Conservation (phyloP, 106 monocot species). For the Platanthera guangdongensis region DNA sequence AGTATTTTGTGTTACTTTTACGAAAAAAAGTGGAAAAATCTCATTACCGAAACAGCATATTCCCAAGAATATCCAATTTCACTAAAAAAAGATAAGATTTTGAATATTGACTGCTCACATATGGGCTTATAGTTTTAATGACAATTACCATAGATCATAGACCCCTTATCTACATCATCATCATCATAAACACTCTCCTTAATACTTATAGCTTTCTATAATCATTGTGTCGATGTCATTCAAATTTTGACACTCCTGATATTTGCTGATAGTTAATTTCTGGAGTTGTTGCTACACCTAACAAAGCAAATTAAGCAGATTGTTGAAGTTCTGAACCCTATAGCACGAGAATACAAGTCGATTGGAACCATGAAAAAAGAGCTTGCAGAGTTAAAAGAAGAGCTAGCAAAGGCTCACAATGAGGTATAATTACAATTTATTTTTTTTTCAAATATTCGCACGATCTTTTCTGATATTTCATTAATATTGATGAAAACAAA, state of each 20-base stretch:
- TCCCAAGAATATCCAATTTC: neutral
- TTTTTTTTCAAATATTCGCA: neutral
- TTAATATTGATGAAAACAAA: neutral
- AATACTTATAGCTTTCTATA: too few species aligned
- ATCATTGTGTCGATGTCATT: too few species aligned
- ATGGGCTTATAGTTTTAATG: neutral
- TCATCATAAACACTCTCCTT: too few species aligned
- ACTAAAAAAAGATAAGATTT: neutral
- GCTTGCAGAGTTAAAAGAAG: conserved; percentile 76
- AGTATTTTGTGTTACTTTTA: neutral
- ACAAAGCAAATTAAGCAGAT: conserved; percentile 39
- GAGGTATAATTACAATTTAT: conserved; percentile 24
- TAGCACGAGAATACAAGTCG: conserved; percentile 85
- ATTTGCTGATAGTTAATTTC: neutral
- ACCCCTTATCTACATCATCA: neutral
- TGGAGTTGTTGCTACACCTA: neutral
- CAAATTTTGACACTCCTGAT: neutral
- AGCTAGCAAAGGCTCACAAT: conserved; percentile 63
- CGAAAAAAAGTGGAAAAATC: neutral
- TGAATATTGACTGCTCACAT: neutral
- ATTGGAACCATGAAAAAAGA: conserved; percentile 91
- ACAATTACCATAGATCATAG: neutral
- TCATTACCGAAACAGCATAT: neutral
- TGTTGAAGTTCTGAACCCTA: conserved; percentile 93
- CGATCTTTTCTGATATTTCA: neutral